phyloP scores from a whole-genome alignment of 2,329 filamentous ascomycete species.

The Geoglossum cookeanum region DNA sequence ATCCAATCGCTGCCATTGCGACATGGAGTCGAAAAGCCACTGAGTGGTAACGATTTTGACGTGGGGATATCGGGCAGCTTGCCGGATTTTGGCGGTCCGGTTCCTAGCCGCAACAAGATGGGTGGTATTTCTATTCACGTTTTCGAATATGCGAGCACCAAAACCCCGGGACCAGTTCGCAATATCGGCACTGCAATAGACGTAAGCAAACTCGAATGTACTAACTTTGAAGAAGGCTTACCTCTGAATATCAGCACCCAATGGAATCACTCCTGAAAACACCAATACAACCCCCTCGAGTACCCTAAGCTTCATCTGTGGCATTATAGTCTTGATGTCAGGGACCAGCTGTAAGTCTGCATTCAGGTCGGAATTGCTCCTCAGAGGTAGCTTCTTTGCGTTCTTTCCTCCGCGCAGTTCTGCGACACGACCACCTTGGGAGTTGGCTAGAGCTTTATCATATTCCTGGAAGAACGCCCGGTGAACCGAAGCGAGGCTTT shows the following conservation, averaged over 20 bases:
- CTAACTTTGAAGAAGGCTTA: constrained; percentile 16
- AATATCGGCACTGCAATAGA: constrained; percentile 49
- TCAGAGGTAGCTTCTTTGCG: constrained; percentile 9
- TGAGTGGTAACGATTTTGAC: constrained; percentile 85
- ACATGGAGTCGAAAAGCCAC: constrained; percentile 75
- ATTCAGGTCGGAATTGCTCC: constrained; percentile 13
- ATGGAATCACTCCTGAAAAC: constrained; percentile 74
- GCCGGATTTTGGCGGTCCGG: constrained; percentile 77
- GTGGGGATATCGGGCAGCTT: constrained; percentile 57
- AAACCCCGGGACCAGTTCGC: constrained; percentile 75
- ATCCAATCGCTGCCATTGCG: constrained; percentile 62
- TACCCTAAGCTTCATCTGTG: constrained; percentile 56
- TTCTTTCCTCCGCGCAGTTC: constrained; percentile 16
- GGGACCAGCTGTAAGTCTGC: constrained; percentile 45
- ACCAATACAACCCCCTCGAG: constrained; percentile 62
- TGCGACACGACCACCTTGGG: constrained; percentile 22
- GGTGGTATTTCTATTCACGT: constrained; percentile 27
- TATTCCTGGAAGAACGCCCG: constrained; percentile 67
- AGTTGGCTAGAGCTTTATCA: constrained; percentile 31
- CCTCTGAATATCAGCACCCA: constrained; percentile 55
- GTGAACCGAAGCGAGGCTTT: constrained; percentile 59
- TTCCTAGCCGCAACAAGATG: constrained; percentile 36
- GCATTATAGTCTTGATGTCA: constrained; percentile 72
- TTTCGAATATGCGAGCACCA: constrained; percentile 41
- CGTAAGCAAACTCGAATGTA: constrained; percentile 13